phyloP scores from a whole-genome alignment of 2,329 filamentous ascomycete genomes.

The Anisogramma anomala region DNA sequence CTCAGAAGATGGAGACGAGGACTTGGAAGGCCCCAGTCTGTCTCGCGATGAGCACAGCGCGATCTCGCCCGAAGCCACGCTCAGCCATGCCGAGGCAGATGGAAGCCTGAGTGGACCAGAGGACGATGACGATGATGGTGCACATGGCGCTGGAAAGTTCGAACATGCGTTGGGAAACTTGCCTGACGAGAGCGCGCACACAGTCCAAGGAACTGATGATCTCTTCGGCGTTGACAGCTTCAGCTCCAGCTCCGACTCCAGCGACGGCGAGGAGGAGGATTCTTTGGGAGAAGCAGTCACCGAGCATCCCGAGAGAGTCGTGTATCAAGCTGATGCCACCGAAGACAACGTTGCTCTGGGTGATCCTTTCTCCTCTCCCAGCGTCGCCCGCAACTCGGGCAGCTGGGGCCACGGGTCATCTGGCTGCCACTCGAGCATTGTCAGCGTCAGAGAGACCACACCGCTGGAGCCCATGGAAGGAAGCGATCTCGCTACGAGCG shows the following conservation, averaged over 20 bases:
- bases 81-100: neutral
- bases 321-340: slow-evolving; percentile 3
- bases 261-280: slow-evolving; percentile 9
- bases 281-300: slow-evolving; percentile 6
- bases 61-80: neutral
- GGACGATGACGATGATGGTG: neutral
- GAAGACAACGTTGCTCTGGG: slow-evolving; percentile 2
- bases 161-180: slow-evolving; percentile 4
- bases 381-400: neutral
- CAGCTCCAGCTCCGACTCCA: too few relatives aligned
- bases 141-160: neutral
- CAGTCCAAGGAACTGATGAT: slow-evolving; percentile 24
- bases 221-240: slow-evolving; percentile 25
- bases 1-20: neutral
- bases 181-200: slow-evolving; percentile 19
- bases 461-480: slow-evolving; percentile 6
- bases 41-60: neutral
- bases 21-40: neutral
- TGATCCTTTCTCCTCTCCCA: slow-evolving; percentile 5
- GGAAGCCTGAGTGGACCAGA: neutral
- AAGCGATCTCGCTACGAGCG: slow-evolving; percentile 7
- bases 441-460: slow-evolving; percentile 8
- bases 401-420: slow-evolving; percentile 2
- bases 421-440: slow-evolving; percentile 4
- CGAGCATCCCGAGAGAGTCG: slow-evolving; percentile 2